Evolutionary conservation across 202 grass and related monocot genomes (phyloP).

Genomic region (Sporobolus alterniflorus): DNA sequence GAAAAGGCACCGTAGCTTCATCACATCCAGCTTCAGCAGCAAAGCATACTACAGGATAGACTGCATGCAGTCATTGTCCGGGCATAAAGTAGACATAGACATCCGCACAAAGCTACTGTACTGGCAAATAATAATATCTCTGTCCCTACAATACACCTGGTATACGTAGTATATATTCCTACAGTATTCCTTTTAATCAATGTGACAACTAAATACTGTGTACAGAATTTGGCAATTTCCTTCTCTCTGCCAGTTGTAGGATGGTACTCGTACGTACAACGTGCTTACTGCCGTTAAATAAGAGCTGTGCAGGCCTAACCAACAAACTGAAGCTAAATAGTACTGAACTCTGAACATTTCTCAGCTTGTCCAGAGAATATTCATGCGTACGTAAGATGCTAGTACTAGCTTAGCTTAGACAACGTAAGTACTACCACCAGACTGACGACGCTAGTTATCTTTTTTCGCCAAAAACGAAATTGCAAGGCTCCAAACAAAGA

Average conservation of each 20-base stretch:
- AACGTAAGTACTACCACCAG: too few species aligned
- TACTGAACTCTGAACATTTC: background rate
- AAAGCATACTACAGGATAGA: conserved; percentile 22
- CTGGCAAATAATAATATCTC: background rate
- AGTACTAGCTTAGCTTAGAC: too few species aligned
- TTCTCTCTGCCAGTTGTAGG: too few species aligned
- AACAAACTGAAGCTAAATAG: background rate
- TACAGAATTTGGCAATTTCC: too few species aligned
- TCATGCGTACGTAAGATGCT: background rate
- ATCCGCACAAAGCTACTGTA: background rate
- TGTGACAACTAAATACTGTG: too few species aligned
- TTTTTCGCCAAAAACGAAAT: too few species aligned
- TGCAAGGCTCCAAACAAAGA: too few species aligned
- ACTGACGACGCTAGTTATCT: too few species aligned
- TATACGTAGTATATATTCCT: too few species aligned
- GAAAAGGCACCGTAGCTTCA: conserved; percentile 49
- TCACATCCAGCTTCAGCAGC: background rate
- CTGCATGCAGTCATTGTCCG: background rate
- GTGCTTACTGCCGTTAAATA: background rate
- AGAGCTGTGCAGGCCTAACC: background rate
- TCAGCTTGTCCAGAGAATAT: conserved; percentile 21
- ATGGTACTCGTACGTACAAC: too few species aligned
- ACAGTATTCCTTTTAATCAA: too few species aligned
- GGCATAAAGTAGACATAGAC: conserved; percentile 2
- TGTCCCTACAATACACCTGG: background rate